Conservation (phyloP, 495 filamentous ascomycete species). For the Cercophora sp. region DNA sequence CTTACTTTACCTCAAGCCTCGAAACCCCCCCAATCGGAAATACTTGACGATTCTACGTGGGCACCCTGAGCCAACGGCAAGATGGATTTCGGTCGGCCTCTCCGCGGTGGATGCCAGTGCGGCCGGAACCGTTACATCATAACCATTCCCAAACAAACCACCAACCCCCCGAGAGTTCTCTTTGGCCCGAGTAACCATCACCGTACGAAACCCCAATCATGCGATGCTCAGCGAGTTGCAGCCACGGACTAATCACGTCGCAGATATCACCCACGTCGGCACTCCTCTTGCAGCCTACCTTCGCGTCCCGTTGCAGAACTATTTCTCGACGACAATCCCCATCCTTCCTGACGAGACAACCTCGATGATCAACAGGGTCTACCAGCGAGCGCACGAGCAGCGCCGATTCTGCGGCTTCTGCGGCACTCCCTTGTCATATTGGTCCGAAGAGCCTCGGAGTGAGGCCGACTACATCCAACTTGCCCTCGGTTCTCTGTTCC, state of each 20-base stretch:
- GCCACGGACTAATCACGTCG: too few relatives aligned
- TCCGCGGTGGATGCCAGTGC: conserved; percentile 77
- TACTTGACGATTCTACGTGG: too few relatives aligned
- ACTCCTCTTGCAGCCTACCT: conserved; percentile 69
- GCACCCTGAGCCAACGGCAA: not conserved
- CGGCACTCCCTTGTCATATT: conserved; percentile 74
- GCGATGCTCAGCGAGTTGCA: too few relatives aligned
- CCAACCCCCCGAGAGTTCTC: conserved; percentile 53
- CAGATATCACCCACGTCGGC: conserved; percentile 63
- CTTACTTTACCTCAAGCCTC: too few relatives aligned
- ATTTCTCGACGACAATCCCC: conserved; percentile 64
- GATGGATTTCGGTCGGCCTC: conserved; percentile 47
- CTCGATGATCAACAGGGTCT: conserved; percentile 64
- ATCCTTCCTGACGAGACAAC: conserved; percentile 77
- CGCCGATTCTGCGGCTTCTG: conserved; percentile 89
- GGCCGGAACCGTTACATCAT: conserved; percentile 80
- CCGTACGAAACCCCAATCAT: conserved; percentile 55
- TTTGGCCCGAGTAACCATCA: conserved; percentile 63
- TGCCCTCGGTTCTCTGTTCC: conserved; percentile 65
- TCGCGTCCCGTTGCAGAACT: conserved; percentile 73
- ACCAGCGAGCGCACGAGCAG: conserved; percentile 58
- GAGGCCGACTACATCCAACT: conserved; percentile 73
- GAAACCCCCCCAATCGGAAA: too few relatives aligned
- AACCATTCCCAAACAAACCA: conserved; percentile 54
- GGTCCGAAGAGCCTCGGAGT: conserved; percentile 64